phyloP scores from a whole-genome alignment of 176 grass and related monocot genomes.

The Oryza brachyantha region DNA sequence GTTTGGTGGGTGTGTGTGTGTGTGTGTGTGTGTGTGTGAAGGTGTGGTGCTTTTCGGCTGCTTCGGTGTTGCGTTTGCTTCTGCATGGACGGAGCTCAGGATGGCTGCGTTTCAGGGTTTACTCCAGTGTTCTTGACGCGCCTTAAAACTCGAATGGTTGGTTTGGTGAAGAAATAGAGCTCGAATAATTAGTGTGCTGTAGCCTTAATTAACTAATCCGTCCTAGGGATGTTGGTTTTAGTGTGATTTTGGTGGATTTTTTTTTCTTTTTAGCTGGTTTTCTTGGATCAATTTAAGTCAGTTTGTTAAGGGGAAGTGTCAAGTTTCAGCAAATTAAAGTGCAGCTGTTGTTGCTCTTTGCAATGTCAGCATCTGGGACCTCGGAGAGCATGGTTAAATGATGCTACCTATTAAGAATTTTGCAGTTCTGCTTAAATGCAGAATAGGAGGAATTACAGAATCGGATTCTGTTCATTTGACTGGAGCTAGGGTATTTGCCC shows the following conservation, averaged over 20 bases:
- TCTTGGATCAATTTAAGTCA: not conserved
- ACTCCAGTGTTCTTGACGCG: not conserved
- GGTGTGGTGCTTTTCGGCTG: not conserved
- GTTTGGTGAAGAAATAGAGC: no score
- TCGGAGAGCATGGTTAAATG: not conserved
- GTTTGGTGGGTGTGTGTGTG: not conserved
- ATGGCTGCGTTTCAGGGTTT: slow-evolving; percentile 17
- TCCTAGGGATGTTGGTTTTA: not conserved
- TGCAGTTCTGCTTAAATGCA: not conserved
- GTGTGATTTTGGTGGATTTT: not conserved
- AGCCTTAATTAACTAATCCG: not conserved
- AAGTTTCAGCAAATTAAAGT: not conserved
- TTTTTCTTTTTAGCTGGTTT: not conserved
- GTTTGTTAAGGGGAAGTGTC: not conserved
- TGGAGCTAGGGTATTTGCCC: not conserved
- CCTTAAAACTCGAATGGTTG: no score
- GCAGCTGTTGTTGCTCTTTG: not conserved
- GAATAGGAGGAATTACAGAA: no score
- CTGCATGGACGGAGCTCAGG: slow-evolving; percentile 11
- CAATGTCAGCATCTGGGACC: not conserved
- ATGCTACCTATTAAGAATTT: not conserved
- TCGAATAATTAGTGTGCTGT: not conserved
- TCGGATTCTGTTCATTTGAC: not conserved
- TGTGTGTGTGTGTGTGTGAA: not conserved
- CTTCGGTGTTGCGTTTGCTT: not conserved